Conservation (phyloP, 805 yeast species). For the Jamesozyma lodderae region DNA sequence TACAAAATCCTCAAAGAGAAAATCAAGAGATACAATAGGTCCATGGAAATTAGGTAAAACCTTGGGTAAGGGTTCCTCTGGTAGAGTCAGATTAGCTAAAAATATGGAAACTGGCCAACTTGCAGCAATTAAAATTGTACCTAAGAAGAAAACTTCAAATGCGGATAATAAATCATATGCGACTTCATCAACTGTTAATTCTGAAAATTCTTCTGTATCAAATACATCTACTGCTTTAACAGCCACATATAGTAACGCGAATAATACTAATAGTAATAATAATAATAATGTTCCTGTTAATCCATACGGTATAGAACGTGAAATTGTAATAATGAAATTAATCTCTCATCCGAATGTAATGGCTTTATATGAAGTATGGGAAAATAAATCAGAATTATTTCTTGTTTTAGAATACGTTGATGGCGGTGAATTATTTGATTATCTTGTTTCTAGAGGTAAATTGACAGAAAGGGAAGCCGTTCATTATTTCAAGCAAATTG, state of each 20-base stretch:
- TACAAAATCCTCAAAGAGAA: constrained; percentile 26
- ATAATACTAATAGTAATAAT: constrained; percentile 11
- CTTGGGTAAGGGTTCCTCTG: constrained; percentile 76
- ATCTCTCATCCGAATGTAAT: constrained; percentile 89
- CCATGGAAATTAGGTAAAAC: constrained; percentile 80
- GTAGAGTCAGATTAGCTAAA: constrained; percentile 67
- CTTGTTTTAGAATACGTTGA: constrained; percentile 74
- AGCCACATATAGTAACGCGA: constrained; percentile 1
- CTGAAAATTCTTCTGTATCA: constrained; percentile 10
- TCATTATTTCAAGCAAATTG: constrained; percentile 66
- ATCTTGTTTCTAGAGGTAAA: constrained; percentile 59
- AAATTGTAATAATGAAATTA: constrained; percentile 93
- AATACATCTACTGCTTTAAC: constrained; percentile 12
- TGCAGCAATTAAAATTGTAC: constrained; percentile 78
- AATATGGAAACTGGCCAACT: constrained; percentile 60
- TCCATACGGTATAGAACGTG: constrained; percentile 95
- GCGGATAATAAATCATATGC: background rate
- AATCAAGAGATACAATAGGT: constrained; percentile 44
- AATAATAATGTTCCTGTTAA: constrained; percentile 12
- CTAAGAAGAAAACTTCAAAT: constrained; percentile 38
- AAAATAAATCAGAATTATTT: constrained; percentile 80
- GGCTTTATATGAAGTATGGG: constrained; percentile 96
- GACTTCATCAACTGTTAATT: constrained; percentile 7
- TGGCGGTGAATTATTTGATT: constrained; percentile 80
- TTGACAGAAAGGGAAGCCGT: constrained; percentile 67